These are phyloP conservation scores for Arctium lappa DNA, from an alignment of 129 eudicot genomes.

Conservation along the genomic window DNA sequence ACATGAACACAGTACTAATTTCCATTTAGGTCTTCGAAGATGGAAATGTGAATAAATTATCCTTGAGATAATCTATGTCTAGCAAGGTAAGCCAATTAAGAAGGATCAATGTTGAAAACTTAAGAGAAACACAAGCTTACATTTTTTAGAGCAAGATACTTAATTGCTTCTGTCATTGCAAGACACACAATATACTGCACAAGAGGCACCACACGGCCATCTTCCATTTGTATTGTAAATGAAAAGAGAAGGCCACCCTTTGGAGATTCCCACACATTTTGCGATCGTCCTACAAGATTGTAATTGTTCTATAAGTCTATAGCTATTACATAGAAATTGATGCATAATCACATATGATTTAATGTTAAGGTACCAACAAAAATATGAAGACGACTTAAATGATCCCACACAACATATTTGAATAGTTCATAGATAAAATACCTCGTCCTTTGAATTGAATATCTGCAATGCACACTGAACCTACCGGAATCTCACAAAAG, in stretches of 20 bases:
- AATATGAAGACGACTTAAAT: neutral
- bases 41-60: no score
- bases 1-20: no score
- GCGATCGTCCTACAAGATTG: constrained; percentile 54
- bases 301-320: neutral
- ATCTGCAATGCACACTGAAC: constrained; percentile 86
- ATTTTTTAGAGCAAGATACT: constrained; percentile 49
- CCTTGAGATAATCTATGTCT: neutral
- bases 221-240: constrained; percentile 87
- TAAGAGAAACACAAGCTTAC: constrained; percentile 34
- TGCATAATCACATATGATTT: neutral
- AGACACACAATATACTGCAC: constrained; percentile 87
- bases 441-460: constrained; percentile 94
- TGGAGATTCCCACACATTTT: constrained; percentile 97
- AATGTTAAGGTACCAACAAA: neutral
- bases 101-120: neutral
- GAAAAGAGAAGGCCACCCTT: constrained; percentile 82
- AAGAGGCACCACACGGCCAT: constrained; percentile 81
- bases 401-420: neutral
- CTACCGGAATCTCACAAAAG: constrained; percentile 71
- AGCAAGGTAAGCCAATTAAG: neutral
- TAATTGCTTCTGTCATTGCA: constrained; percentile 88
- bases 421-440: constrained; percentile 15
- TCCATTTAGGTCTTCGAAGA: no score
- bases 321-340: neutral